Conservation (phyloP, 345 rosid species). For the Salix caprea region DNA sequence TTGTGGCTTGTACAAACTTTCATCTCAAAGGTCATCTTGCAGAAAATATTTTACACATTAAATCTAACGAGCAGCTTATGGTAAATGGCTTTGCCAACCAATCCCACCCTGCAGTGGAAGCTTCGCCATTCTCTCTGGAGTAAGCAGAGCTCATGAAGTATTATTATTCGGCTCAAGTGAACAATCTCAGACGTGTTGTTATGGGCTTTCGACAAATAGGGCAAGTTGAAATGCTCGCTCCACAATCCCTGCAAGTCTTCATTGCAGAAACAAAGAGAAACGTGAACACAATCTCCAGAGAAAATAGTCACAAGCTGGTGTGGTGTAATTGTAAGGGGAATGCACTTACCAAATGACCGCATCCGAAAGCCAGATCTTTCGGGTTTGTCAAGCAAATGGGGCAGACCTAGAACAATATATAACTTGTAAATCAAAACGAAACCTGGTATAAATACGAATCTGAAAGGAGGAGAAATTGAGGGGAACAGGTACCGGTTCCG, state of each 20-base stretch:
- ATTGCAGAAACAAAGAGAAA: background rate
- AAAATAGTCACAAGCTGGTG: background rate
- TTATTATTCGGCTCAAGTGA: constrained; percentile 24
- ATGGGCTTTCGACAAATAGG: constrained; percentile 76
- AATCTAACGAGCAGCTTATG: background rate
- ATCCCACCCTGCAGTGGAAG: background rate
- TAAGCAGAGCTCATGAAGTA: background rate
- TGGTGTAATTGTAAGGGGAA: background rate
- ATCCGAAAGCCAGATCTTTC: constrained; percentile 93
- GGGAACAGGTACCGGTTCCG: constrained; percentile 38
- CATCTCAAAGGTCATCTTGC: background rate
- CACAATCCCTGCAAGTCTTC: constrained; percentile 92
- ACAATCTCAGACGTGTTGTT: constrained; percentile 65
- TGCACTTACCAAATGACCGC: constrained; percentile 79
- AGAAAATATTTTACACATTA: background rate
- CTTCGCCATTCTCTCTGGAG: too few species aligned
- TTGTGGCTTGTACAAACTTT: background rate
- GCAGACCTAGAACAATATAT: constrained; percentile 57
- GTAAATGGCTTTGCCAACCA: background rate
- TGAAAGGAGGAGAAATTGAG: background rate
- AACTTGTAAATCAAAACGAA: constrained; percentile 5
- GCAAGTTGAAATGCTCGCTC: constrained; percentile 45
- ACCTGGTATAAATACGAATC: constrained; percentile 3
- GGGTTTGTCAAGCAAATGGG: constrained; percentile 90
- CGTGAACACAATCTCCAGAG: background rate